These are phyloP conservation scores for Amanita polypyramis DNA, from an alignment of 768 basidiomycete species.

Conservation along the genomic window DNA sequence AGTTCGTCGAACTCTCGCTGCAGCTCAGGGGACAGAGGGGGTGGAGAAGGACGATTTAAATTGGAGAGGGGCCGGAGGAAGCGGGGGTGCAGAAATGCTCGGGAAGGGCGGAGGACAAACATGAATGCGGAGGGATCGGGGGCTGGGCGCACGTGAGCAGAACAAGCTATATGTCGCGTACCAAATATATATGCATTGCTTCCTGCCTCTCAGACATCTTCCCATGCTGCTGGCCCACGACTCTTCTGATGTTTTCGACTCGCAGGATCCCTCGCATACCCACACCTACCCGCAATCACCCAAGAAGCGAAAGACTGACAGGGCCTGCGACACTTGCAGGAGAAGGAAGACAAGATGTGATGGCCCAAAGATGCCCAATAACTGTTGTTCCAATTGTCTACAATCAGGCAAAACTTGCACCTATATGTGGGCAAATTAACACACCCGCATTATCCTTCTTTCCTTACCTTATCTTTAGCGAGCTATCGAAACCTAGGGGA, in stretches of 20 bases:
- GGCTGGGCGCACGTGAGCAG: neutral
- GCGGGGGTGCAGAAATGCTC: neutral
- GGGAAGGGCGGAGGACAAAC: neutral
- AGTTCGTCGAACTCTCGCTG: conserved; percentile 88
- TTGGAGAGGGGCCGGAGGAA: conserved; percentile 13
- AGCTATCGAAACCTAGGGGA: conserved; percentile 53
- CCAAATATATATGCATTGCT: conserved; percentile 1
- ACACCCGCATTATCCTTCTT: neutral
- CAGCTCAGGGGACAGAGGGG: conserved; percentile 60
- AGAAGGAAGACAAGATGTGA: conserved; percentile 53
- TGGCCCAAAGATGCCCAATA: conserved; percentile 38
- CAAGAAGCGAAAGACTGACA: conserved; percentile 37
- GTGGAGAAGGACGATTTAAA: conserved; percentile 57
- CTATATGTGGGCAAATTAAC: conserved; percentile 36
- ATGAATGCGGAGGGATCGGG: neutral
- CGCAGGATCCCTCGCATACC: neutral
- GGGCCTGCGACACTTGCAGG: conserved; percentile 52
- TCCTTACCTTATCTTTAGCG: conserved; percentile 23
- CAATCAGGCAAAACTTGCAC: conserved; percentile 43
- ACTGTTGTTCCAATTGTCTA: conserved; percentile 48
- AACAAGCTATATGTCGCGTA: neutral
- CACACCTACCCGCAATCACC: neutral
- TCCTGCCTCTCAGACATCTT: neutral
- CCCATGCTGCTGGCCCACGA: neutral
- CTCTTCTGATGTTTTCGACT: neutral